phyloP scores from a whole-genome alignment of 495 filamentous ascomycete genomes.

The Penicillium cinerascens region DNA sequence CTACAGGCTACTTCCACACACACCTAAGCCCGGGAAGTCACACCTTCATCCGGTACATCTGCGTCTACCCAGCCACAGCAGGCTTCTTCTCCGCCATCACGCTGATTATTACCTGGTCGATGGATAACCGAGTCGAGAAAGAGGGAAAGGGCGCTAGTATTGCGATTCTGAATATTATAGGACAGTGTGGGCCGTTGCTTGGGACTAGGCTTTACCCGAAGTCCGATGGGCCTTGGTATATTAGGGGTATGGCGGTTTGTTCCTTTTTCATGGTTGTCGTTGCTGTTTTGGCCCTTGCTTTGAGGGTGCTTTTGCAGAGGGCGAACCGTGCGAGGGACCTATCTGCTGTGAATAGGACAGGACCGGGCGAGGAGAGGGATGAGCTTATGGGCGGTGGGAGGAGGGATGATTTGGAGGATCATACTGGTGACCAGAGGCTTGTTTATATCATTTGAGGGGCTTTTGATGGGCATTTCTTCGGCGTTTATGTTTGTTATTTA shows the following conservation, averaged over 20 bases:
- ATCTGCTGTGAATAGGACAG: constrained; percentile 8
- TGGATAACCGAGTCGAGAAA: constrained; percentile 58
- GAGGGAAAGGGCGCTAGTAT: constrained; percentile 56
- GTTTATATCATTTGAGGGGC: constrained; percentile 30
- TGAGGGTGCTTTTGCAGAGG: constrained; percentile 45
- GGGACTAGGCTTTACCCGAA: constrained; percentile 60
- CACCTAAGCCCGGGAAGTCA: constrained; percentile 30
- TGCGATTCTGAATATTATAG: constrained; percentile 55
- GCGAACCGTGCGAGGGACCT: constrained; percentile 36
- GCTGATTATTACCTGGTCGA: constrained; percentile 62
- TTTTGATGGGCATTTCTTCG: neutral
- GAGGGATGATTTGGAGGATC: constrained; percentile 18
- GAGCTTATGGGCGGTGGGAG: constrained; percentile 35
- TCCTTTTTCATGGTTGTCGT: constrained; percentile 55
- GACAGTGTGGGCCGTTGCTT: constrained; percentile 60
- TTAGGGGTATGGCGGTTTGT: constrained; percentile 56
- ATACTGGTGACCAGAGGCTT: constrained; percentile 24
- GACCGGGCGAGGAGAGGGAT: constrained; percentile 31
- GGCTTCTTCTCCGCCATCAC: constrained; percentile 63
- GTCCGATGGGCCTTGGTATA: constrained; percentile 55
- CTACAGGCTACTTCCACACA: constrained; percentile 37
- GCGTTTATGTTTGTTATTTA: neutral
- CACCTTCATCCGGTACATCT: constrained; percentile 50
- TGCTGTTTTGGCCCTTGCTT: constrained; percentile 39
- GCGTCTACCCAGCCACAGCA: constrained; percentile 53